phyloP scores from a whole-genome alignment of 1,284 basidiomycete genomes.

The Fomitiporia mediterranea region DNA sequence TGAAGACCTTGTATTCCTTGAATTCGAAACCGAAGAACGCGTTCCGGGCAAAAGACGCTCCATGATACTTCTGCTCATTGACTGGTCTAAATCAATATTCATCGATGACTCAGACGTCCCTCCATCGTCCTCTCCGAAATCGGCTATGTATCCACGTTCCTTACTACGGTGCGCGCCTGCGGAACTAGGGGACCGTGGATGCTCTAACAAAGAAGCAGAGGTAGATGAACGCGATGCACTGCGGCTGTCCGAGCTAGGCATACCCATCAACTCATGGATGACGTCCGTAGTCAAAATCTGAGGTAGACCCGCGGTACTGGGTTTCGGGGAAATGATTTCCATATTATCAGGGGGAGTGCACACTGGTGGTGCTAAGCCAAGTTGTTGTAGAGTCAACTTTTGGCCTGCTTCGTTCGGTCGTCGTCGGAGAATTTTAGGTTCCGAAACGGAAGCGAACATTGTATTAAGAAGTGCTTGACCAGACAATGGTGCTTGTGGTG shows the following conservation, averaged over 20 bases:
- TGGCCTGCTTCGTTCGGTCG: not conserved
- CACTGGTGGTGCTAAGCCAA: slow-evolving; percentile 5
- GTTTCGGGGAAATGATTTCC: slow-evolving; percentile 20
- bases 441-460: slow-evolving; percentile 26
- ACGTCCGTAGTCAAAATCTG: slow-evolving; percentile 19
- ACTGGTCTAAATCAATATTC: not conserved
- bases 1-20: not conserved
- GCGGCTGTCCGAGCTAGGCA: slow-evolving; percentile 13
- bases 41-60: slow-evolving; percentile 1
- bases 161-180: slow-evolving; percentile 12
- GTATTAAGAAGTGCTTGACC: slow-evolving; percentile 25
- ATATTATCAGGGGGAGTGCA: slow-evolving; percentile 10
- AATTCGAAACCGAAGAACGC: slow-evolving; percentile 10
- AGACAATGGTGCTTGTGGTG: slow-evolving; percentile 13
- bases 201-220: slow-evolving; percentile 10
- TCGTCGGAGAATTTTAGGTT: not conserved
- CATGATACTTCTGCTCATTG: not conserved
- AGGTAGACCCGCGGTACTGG: slow-evolving; percentile 16
- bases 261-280: slow-evolving; percentile 20
- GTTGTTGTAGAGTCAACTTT: slow-evolving; percentile 9
- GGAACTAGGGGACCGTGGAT: slow-evolving; percentile 13
- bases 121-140: slow-evolving; percentile 17
- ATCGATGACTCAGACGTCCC: slow-evolving; percentile 15
- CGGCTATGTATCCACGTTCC: slow-evolving; percentile 18
- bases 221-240: slow-evolving; percentile 16